A percentile compares a stretch with the other conserved stretches of the same genome.
Evolutionary conservation across 2,329 filamentous ascomycete genomes (phyloP).

Genomic region (Elsinoe necatrix): DNA sequence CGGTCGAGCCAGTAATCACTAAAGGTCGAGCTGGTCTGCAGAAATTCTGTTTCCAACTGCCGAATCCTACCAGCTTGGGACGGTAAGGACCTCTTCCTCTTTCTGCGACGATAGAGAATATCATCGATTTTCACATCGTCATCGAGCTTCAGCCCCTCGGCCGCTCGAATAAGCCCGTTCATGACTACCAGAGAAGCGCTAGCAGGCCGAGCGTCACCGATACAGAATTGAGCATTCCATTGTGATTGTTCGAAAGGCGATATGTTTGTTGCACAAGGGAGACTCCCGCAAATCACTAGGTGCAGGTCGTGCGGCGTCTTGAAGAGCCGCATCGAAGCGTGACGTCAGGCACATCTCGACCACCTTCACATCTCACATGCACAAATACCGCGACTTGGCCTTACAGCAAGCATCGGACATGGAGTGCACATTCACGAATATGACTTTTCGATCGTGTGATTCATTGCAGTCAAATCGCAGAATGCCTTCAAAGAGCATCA

Average conservation of each 20-base stretch:
- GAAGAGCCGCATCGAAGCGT: slow-evolving; percentile 7
- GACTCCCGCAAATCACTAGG: background rate
- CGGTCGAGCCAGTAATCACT: slow-evolving; percentile 78
- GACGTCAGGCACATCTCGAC: slow-evolving; percentile 1
- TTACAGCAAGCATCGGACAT: background rate
- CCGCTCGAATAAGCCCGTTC: background rate
- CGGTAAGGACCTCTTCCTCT: background rate
- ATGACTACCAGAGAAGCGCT: background rate
- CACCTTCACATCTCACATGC: too few relatives aligned
- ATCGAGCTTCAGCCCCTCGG: background rate
- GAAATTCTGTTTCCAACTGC: slow-evolving; percentile 59
- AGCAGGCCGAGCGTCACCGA: too few relatives aligned
- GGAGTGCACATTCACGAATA: too few relatives aligned
- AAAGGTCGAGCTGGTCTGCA: slow-evolving; percentile 72
- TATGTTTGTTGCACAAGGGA: background rate
- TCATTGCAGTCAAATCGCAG: too few relatives aligned
- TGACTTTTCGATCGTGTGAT: too few relatives aligned
- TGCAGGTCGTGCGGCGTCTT: background rate
- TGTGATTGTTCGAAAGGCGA: too few relatives aligned
- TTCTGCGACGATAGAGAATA: background rate
- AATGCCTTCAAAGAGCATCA: background rate
- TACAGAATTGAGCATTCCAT: too few relatives aligned
- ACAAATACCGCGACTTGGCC: too few relatives aligned
- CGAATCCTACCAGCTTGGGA: slow-evolving; percentile 43
- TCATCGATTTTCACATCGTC: slow-evolving; percentile 4